Evolutionary conservation across 73 alveolate genomes (phyloP).

Genomic region (Paramecium primaurelia): DNA sequence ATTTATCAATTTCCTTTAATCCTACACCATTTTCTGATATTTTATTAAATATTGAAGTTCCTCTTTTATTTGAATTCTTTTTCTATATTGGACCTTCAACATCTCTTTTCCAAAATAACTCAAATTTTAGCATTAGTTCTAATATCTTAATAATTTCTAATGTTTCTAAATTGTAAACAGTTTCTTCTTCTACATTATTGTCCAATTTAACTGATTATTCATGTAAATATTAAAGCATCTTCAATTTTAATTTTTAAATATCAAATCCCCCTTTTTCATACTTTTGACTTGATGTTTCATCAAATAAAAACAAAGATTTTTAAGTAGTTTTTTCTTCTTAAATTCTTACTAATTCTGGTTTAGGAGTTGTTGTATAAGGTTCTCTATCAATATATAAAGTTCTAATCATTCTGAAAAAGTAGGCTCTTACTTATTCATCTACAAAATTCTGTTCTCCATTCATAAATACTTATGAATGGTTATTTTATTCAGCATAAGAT

Average conservation of each 20-base stretch:
- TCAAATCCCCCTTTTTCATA: not conserved
- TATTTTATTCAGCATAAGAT: not conserved
- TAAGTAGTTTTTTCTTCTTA: not conserved
- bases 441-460: not conserved
- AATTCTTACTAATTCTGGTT: slow-evolving; percentile 60
- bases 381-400: slow-evolving; percentile 51
- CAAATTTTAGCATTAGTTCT: slow-evolving; percentile 48
- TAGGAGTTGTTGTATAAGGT: slow-evolving; percentile 44
- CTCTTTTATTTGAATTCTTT: not conserved
- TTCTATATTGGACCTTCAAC: not conserved
- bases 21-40: not conserved
- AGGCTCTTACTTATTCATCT: slow-evolving; percentile 43
- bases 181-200: not conserved
- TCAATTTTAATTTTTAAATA: not conserved
- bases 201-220: not conserved
- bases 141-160: slow-evolving; percentile 43
- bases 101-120: slow-evolving; percentile 31
- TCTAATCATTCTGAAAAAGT: slow-evolving; percentile 48
- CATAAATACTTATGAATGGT: not conserved
- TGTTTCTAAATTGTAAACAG: slow-evolving; percentile 39
- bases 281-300: not conserved
- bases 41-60: not conserved
- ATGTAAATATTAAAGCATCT: not conserved
- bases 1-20: slow-evolving; percentile 29
- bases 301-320: not conserved